phyloP scores from a whole-genome alignment of 169 alveolate species.

The Eimeria tenella region DNA sequence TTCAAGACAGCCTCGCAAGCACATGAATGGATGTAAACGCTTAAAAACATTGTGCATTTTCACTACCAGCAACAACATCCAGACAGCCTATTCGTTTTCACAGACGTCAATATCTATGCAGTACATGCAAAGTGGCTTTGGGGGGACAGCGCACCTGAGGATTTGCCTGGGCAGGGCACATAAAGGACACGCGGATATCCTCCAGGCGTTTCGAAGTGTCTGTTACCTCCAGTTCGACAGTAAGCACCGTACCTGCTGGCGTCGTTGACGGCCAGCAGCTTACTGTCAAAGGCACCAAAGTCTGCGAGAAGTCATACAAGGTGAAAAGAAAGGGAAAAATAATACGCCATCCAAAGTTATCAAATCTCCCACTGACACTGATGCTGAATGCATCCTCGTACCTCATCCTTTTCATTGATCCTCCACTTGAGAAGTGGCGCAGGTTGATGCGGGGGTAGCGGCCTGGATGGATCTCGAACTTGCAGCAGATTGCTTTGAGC shows the following conservation, averaged over 20 bases:
- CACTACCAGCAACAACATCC: too few relatives aligned
- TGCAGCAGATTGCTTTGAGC: constrained; percentile 76
- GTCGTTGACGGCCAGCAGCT: constrained; percentile 79
- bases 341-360: not conserved
- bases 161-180: constrained; percentile 72
- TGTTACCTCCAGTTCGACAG: constrained; percentile 71
- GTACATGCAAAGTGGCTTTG: too few relatives aligned
- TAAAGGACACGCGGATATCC: constrained; percentile 67
- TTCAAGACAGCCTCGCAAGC: not conserved
- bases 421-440: constrained; percentile 82
- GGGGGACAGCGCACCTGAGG: constrained; percentile 19
- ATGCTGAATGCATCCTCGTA: not conserved
- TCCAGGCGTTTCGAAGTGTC: constrained; percentile 49
- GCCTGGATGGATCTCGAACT: constrained; percentile 77
- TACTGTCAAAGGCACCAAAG: constrained; percentile 73
- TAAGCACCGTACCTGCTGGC: constrained; percentile 62
- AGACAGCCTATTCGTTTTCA: too few relatives aligned
- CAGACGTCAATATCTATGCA: too few relatives aligned
- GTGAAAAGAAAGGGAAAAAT: not conserved
- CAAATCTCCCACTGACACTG: not conserved
- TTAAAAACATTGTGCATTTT: too few relatives aligned
- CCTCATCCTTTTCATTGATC: constrained; percentile 67
- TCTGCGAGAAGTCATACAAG: constrained; percentile 27
- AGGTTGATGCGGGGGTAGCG: constrained; percentile 78
- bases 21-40: not conserved